These are phyloP conservation scores for Mentha longifolia DNA, from an alignment of 257 asterid genomes.

Conservation along the genomic window DNA sequence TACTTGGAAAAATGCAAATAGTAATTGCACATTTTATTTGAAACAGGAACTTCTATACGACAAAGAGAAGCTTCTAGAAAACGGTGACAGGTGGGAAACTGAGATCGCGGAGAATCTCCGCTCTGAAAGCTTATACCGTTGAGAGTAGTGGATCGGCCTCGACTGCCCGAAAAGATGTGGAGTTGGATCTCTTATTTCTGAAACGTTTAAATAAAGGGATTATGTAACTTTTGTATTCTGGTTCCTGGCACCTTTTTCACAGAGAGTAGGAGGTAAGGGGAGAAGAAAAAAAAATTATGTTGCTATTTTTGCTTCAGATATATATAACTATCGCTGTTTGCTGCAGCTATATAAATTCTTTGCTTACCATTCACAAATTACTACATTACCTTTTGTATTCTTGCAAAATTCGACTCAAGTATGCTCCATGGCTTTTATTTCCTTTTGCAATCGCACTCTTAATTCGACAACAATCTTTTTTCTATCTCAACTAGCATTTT, in stretches of 20 bases:
- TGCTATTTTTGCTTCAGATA: slow-evolving; percentile 26
- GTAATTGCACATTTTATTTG: slow-evolving; percentile 20
- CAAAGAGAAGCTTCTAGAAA: slow-evolving; percentile 94
- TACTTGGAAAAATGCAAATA: not conserved
- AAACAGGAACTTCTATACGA: slow-evolving; percentile 85
- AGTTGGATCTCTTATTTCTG: slow-evolving; percentile 23
- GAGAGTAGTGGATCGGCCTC: slow-evolving; percentile 30
- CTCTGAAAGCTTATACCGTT: slow-evolving; percentile 91
- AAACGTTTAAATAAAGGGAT: slow-evolving; percentile 36
- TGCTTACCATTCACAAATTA: not conserved
- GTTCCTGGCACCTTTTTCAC: slow-evolving; percentile 21
- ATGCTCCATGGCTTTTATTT: not conserved
- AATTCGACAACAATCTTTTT: too few species aligned
- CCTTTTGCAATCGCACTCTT: not conserved
- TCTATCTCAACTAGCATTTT: too few species aligned
- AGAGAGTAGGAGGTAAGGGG: slow-evolving; percentile 8
- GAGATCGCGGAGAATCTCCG: slow-evolving; percentile 95
- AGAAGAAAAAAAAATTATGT: slow-evolving; percentile 14
- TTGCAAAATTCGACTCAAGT: not conserved
- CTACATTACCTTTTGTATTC: not conserved
- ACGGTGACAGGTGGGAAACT: slow-evolving; percentile 95
- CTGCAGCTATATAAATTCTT: slow-evolving; percentile 8
- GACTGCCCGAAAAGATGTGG: slow-evolving; percentile 21
- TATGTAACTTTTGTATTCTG: slow-evolving; percentile 1
- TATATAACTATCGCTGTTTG: not conserved